These are phyloP conservation scores for Pseudoneurospora amorphoporcata DNA, from an alignment of 495 filamentous ascomycete genomes.

Conservation along the genomic window DNA sequence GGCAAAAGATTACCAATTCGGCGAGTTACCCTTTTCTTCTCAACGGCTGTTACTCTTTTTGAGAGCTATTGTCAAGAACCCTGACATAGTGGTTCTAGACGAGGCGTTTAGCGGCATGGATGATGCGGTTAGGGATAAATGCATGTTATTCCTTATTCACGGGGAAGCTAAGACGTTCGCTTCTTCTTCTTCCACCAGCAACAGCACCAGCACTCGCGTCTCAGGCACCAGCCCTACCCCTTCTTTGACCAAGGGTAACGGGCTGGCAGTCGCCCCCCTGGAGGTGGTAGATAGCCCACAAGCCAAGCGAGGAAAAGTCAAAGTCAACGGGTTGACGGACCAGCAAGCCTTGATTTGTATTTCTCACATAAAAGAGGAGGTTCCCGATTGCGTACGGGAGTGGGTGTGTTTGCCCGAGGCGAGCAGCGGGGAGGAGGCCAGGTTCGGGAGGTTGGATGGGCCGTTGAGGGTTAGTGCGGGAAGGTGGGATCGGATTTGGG, in stretches of 20 bases:
- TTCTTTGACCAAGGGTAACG: too few relatives aligned
- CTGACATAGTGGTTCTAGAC: conserved; percentile 84
- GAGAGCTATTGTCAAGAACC: conserved; percentile 68
- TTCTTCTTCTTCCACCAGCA: too few relatives aligned
- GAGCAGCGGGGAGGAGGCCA: conserved; percentile 41
- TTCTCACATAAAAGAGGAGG: conserved; percentile 82
- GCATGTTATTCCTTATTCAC: conserved; percentile 60
- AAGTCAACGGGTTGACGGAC: conserved; percentile 45
- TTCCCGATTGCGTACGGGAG: conserved; percentile 65
- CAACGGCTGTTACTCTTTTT: conserved; percentile 82
- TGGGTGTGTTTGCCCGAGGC: conserved; percentile 72
- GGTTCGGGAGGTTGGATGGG: conserved; percentile 46
- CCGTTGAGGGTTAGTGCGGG: conserved; percentile 42
- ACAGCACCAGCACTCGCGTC: too few relatives aligned
- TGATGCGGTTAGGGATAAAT: conserved; percentile 69
- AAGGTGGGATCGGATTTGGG: conserved; percentile 56
- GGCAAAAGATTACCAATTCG: conserved; percentile 60
- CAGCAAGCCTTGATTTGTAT: conserved; percentile 76
- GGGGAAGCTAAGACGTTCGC: conserved; percentile 46
- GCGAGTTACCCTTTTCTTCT: conserved; percentile 61
- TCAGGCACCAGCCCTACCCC: too few relatives aligned
- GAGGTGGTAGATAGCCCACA: conserved; percentile 32
- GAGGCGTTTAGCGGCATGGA: conserved; percentile 91
- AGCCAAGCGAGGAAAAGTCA: conserved; percentile 26
- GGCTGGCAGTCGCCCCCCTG: conserved; percentile 4